A percentile compares a stretch with the other conserved stretches of the same genome.
Evolutionary conservation across 2,329 filamentous ascomycete genomes (phyloP).

Genomic region (Colletotrichum gigasporum): DNA sequence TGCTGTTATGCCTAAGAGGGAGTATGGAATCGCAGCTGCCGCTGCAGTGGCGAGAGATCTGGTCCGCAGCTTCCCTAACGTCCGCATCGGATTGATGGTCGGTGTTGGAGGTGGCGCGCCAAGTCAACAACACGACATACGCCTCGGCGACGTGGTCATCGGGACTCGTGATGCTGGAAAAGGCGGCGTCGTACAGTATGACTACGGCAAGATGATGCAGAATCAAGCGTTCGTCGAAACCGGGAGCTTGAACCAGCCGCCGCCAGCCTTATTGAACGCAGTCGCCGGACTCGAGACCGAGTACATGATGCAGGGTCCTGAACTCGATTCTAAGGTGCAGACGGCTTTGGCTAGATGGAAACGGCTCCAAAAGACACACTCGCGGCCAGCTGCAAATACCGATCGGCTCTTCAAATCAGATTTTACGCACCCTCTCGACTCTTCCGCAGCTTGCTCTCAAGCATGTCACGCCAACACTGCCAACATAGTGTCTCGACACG

Average conservation of each 20-base stretch:
- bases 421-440: not conserved
- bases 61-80: conserved; percentile 18
- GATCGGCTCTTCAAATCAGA: conserved; percentile 1
- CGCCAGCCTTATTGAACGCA: conserved; percentile 23
- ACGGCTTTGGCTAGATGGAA: not conserved
- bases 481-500: not conserved
- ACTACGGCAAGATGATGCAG: conserved; percentile 28
- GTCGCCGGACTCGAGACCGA: conserved; percentile 17
- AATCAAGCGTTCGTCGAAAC: conserved; percentile 30
- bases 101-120: conserved; percentile 11
- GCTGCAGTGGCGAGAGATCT: conserved; percentile 24
- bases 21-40: conserved; percentile 39
- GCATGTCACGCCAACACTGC: not conserved
- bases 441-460: not conserved
- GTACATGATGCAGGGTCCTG: conserved; percentile 28
- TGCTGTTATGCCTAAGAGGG: conserved; percentile 36
- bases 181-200: conserved; percentile 23
- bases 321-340: conserved; percentile 12
- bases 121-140: not conserved
- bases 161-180: not conserved
- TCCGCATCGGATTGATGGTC: conserved; percentile 14
- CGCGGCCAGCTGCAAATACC: not conserved
- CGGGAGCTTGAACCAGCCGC: conserved; percentile 31
- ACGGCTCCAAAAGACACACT: not conserved
- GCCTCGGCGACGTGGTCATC: conserved; percentile 31